Evolutionary conservation across 129 eudicot genomes (phyloP), one percentile per base, ranked within the genome.

Genomic region (Pseudognaphalium luteoalbum): DNA sequence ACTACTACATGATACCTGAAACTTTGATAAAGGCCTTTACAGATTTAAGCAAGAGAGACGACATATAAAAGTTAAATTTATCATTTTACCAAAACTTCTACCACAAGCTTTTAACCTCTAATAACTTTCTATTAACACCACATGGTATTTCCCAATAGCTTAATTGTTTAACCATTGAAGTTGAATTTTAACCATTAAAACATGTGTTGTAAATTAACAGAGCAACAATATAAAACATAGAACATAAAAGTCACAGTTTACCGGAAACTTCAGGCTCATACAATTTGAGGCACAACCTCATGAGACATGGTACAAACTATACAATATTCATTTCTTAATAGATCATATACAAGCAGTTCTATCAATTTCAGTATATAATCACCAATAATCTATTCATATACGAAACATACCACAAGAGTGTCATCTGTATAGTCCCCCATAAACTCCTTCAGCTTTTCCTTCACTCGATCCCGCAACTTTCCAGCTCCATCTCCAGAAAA

Each of bases 391-490:
- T 74, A 74, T 30, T 6, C 35, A 10, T 22, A 79, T 34, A 73
- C 42, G 0, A 66, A 66, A 80, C 83, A 73, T 33, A 80, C 83
- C 94, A 93, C 98, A 4, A 93, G 93, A 80, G 98, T 90, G 57
- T 93, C 98, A 66, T 93, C 97, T 17, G 97, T 91, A 77, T 88
- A 93, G 37, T 90, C 97, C 9, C 98, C 98, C 91, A 93, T 86
- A 69, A 81, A 93, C 71, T 90, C 96, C 87, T 88, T 93, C 57
- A 93, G 87, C 65, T 88, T 93, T 79, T 88, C 96, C 77, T 70
- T 84, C 33, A 93, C 85, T 37, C 71, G 78, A 17, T 85, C 89
- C 1, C 86, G 92, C 84, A 93, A 82, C 88, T 47, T 87, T 9
- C 81, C 71, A 8, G 83, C 90, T 73, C 98, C 97, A 63, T 90